phyloP scores from a whole-genome alignment of 495 filamentous ascomycete genomes.

The Hyaloscypha finlandica region DNA sequence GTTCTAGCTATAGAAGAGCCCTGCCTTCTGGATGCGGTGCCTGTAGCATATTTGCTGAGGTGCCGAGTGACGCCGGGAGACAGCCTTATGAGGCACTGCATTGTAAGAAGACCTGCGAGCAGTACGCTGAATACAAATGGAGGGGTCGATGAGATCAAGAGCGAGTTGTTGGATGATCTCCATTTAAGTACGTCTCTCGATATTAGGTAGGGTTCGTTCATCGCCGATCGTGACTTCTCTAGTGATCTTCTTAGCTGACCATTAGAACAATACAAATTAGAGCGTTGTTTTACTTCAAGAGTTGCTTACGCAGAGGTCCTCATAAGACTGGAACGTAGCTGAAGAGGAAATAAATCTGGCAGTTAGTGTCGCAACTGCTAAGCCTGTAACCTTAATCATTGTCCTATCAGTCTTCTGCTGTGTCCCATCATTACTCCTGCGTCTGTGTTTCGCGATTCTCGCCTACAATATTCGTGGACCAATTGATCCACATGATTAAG shows the following conservation, averaged over 20 bases:
- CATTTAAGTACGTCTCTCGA: conserved; percentile 1
- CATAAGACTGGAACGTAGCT: neutral
- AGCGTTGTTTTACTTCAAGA: neutral
- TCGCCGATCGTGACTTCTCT: neutral
- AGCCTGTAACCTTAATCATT: conserved; percentile 2
- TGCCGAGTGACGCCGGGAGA: neutral
- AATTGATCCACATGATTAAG: no score
- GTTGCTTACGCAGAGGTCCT: neutral
- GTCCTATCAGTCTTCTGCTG: neutral
- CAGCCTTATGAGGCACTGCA: neutral
- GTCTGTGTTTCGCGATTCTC: neutral
- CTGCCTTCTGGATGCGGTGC: neutral
- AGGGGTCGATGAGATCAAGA: neutral
- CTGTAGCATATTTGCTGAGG: no score
- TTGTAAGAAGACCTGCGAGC: neutral
- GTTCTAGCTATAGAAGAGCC: conserved; percentile 1
- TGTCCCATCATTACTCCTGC: neutral
- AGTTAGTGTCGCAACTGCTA: neutral
- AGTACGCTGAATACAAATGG: neutral
- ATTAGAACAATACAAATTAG: neutral
- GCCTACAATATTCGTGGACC: no score
- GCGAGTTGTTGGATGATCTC: neutral
- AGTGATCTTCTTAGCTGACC: neutral
- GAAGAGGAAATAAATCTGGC: neutral
- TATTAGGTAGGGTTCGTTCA: neutral